Base-by-base conservation (phyloP, 2,329 filamentous ascomycete species). In the Aspergillus neotritici region DNA sequence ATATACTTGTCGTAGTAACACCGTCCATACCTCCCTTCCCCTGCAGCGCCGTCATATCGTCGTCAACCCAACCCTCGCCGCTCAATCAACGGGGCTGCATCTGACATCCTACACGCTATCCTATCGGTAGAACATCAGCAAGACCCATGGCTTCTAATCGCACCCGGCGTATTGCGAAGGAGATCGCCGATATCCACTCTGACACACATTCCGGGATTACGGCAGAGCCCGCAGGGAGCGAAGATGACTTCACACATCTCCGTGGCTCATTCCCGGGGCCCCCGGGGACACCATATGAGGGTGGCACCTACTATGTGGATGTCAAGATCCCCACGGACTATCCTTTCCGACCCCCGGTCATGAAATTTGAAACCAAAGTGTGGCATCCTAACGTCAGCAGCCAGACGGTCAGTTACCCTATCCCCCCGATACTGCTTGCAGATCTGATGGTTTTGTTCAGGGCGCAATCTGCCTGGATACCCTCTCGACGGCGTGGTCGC, bases 361-460 rank as follows among this genome's bases (percentile, higher is more conserved):
- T 98, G 85, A 84, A 81, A 57, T 97, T 97, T 62, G 79, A 84
- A 52, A 98, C 93, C 51, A 90, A 84, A 67, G 84, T 97, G 56
- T 98, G 90, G 90, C 93, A 98, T 66, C 93, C 93, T 29, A 98
- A 98, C 62, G 81, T 98, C 70, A 94, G 87, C 75, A 91, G 86
- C 60, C 86, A 93, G 64, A 96, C 90, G 32, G 89, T 94, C 71
- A 61, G 83, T 74, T 13, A 7, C 14, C 28, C 8, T 2, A 12
- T 11, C 9, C 3, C 4, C 5, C 9, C 3, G 14, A 10, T 43
- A 4, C 12, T n/a, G 9, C 12, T 9, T 5, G n/a, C 15, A 5
- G 14, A 11, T 31, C 34, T 42, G 31, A 33, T n/a, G 3, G n/a
- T 31, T 35, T 35, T 39, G 5, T 40, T 4, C 50, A 97, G 88